Conservation (phyloP, 169 alveolate species). For the Hammondia hammondi region DNA sequence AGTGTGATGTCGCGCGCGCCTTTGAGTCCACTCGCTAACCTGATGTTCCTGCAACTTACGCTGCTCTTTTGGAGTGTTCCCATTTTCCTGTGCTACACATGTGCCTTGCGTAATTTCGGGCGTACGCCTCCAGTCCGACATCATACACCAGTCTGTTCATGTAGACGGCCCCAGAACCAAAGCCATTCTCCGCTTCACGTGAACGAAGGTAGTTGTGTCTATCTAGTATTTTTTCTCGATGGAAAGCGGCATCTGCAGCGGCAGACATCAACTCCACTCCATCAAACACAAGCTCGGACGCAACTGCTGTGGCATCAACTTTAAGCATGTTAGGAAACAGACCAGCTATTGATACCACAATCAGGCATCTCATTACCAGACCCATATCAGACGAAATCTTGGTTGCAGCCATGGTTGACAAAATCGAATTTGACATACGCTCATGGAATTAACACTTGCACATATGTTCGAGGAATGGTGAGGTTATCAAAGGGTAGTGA, state of each 20-base stretch:
- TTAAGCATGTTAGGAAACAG: background rate
- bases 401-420: no score
- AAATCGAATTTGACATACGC: no score
- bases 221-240: constrained; percentile 72
- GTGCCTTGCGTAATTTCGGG: constrained; percentile 75
- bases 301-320: background rate
- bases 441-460: no score
- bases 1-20: background rate
- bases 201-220: constrained; percentile 74
- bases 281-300: background rate
- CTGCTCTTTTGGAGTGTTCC: constrained; percentile 49
- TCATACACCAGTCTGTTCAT: constrained; percentile 75
- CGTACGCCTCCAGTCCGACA: constrained; percentile 73
- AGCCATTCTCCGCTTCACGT: constrained; percentile 68
- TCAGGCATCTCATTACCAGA: no score
- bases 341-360: background rate
- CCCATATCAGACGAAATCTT: no score
- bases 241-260: constrained; percentile 17
- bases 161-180: constrained; percentile 70
- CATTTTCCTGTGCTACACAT: constrained; percentile 56
- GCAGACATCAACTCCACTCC: constrained; percentile 43
- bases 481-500: no score
- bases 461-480: no score
- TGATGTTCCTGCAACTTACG: constrained; percentile 24
- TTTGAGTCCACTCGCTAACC: background rate